Evolutionary conservation across 139 green algal species (phyloP).

Genomic region (Auxenochlorella pyrenoidosa): DNA sequence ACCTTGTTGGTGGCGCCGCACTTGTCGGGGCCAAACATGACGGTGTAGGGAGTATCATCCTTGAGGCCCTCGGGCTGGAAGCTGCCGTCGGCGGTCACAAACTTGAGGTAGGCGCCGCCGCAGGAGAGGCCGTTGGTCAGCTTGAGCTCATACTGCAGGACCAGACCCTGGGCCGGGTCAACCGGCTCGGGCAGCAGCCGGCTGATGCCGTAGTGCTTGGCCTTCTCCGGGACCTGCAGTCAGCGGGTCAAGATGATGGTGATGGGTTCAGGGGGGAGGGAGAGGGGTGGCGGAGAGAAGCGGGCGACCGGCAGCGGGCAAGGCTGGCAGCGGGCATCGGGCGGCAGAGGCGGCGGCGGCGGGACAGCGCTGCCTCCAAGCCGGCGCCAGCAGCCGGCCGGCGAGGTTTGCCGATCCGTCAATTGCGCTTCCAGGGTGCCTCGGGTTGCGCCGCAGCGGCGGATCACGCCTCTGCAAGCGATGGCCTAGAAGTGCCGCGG

Average conservation of each 20-base stretch:
- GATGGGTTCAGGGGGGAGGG: too few relatives aligned
- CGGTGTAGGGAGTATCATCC: constrained; percentile 90
- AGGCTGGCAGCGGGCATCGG: neutral
- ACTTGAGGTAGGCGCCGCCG: constrained; percentile 94
- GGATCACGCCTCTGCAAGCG: neutral
- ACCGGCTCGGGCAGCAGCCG: constrained; percentile 59
- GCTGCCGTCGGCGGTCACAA: constrained; percentile 68
- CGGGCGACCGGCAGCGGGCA: neutral
- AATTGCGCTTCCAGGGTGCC: neutral
- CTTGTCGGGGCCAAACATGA: constrained; percentile 99
- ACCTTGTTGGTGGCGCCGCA: constrained; percentile 88
- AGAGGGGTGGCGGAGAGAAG: neutral
- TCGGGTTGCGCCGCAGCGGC: neutral
- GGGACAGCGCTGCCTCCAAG: neutral
- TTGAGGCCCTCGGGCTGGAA: constrained; percentile 70
- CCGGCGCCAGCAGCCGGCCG: too few relatives aligned
- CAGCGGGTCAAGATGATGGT: neutral
- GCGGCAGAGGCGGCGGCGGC: neutral
- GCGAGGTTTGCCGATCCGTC: too few relatives aligned
- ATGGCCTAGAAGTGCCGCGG: neutral
- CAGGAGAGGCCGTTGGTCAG: constrained; percentile 75
- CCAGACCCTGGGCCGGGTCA: constrained; percentile 65
- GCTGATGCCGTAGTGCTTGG: constrained; percentile 81
- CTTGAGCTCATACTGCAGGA: constrained; percentile 86
- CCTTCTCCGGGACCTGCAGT: constrained; percentile 74